Base-by-base conservation (phyloP, 768 basidiomycete genomes). In the button mushroom (Agaricus bisporus) region DNA sequence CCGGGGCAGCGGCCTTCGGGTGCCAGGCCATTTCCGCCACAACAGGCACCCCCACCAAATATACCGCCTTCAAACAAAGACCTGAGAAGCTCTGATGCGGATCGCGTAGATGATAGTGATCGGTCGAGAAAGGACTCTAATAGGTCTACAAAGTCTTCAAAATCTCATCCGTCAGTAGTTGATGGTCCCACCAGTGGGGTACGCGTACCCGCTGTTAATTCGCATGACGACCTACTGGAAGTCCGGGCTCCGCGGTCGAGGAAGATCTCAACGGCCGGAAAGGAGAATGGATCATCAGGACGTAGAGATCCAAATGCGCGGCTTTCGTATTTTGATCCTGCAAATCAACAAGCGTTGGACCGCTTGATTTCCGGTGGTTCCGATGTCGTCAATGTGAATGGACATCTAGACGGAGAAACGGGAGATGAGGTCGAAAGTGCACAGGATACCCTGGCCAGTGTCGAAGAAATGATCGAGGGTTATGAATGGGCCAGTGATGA, bases 381-480 rank as follows among this genome's bases (percentile, higher is more conserved):
- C 6, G 41, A 6, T 15, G 43, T 26, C 41, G 39, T 17, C 1
- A 39, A 38, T n/a, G 20, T 69, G 9, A 78, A 66, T 42, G 59
- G 60, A 35, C 66, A 70, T 51, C 55, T 78, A 22, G 83, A 82
- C 26, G 72, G 70, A 8, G 79, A 79, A 14, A 81, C 75, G 11
- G 85, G 85, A 52, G 86, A 87, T 49, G 53, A 54, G 12, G 41
- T 36, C 36, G 89, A 91, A 60, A 83, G 79, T 52, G 78, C 82
- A 10, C 86, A 91, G 58, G 89, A 86, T 8, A 91, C 91, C 3
- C 77, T 99, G 70, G 74, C 86, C 5, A 97, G 84, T 67, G 93
- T 99, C 2, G 97, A 99, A 65, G 97, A 99, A 66, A 95, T 99
- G 92, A 76, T 99, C 22, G 97, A 99, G 62, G 95, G 97, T 0